phyloP scores from a whole-genome alignment of 192 early-diverging fungal genomes.

The Gonapodya prolifera region DNA sequence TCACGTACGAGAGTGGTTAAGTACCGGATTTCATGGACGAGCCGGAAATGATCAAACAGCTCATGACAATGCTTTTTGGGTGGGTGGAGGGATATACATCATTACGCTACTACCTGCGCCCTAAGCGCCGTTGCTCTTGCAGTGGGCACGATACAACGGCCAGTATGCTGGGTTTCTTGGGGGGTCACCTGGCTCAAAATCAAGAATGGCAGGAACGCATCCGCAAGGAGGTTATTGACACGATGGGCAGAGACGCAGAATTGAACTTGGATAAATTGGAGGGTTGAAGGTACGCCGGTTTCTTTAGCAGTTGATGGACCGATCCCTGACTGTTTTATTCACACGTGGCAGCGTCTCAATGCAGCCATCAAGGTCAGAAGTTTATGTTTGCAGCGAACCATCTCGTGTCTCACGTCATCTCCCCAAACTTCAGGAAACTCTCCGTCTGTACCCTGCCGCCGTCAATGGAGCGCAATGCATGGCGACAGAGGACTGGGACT shows the following conservation, averaged over 20 bases:
- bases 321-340: too few species aligned
- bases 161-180: background rate
- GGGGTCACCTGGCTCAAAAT: background rate
- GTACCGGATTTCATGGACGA: background rate
- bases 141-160: slow-evolving; percentile 1
- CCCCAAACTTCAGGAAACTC: too few species aligned
- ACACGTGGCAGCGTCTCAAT: too few species aligned
- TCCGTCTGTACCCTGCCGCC: background rate
- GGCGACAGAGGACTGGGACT: too few species aligned
- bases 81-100: too few species aligned
- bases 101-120: background rate
- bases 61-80: background rate
- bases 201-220: background rate
- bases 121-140: background rate
- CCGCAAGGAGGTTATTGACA: background rate
- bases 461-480: too few species aligned
- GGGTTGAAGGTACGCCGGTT: background rate
- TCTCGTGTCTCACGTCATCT: too few species aligned
- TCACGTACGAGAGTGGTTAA: background rate
- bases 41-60: background rate
- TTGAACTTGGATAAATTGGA: background rate
- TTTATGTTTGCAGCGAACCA: too few species aligned
- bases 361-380: background rate
- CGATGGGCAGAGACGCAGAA: background rate
- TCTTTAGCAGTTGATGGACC: background rate